Evolutionary conservation across 2,329 filamentous ascomycete species (phyloP).

Genomic region (Penicillium hesseltinei): DNA sequence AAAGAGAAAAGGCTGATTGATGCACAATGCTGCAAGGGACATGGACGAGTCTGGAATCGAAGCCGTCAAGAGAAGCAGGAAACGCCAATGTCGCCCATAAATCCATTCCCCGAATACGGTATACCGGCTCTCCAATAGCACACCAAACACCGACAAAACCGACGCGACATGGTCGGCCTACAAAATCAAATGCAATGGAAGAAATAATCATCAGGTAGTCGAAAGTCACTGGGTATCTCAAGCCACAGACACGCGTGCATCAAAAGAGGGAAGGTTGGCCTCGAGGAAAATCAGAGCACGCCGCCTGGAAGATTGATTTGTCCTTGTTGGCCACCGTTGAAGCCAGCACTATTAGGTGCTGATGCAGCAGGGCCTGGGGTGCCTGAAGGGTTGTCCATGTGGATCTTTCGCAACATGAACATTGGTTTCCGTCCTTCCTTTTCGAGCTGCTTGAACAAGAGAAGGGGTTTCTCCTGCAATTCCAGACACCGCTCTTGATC

Average conservation of each 20-base stretch:
- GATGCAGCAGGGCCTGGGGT: constrained; percentile 19
- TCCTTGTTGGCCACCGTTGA: constrained; percentile 26
- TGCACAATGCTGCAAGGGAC: constrained; percentile 6
- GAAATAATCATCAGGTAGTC: background rate
- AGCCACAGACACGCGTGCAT: constrained; percentile 11
- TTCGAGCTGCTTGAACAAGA: constrained; percentile 95
- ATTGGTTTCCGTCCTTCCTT: constrained; percentile 97
- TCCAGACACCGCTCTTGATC: constrained; percentile 93
- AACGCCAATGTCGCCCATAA: constrained; percentile 6
- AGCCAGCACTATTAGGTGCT: constrained; percentile 34
- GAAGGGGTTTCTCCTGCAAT: constrained; percentile 87
- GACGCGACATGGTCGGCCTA: background rate
- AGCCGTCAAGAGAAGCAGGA: constrained; percentile 1
- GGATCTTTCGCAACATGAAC: constrained; percentile 89
- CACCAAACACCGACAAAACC: constrained; percentile 7
- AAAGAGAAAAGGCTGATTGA: constrained; percentile 11
- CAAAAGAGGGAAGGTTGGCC: background rate
- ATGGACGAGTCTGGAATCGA: background rate
- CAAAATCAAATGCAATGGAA: constrained; percentile 4
- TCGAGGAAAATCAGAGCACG: constrained; percentile 26
- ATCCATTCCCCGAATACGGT: background rate
- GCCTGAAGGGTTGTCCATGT: constrained; percentile 37
- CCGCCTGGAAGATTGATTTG: constrained; percentile 36
- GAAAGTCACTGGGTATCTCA: constrained; percentile 14
- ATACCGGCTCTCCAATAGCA: background rate